phyloP scores from a whole-genome alignment of 257 asterid genomes.

The Solanum ossicruentum region DNA sequence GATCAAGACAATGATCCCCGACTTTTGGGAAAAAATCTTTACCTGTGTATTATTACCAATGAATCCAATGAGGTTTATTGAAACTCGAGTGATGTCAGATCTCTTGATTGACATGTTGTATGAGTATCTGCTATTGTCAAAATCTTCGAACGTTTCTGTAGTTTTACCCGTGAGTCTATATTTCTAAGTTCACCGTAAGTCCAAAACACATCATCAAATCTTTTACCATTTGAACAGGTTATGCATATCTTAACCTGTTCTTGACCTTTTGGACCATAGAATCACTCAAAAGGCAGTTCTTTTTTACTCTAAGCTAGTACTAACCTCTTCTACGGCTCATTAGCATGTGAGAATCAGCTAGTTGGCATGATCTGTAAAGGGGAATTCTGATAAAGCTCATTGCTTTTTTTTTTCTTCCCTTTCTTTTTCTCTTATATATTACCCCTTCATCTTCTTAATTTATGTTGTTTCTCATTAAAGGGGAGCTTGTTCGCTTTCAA shows the following conservation, averaged over 20 bases:
- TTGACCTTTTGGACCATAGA: background rate
- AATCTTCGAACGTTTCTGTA: background rate
- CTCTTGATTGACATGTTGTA: background rate
- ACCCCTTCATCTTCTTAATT: background rate
- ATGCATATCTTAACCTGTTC: background rate
- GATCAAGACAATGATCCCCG: background rate
- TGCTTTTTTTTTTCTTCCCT: background rate
- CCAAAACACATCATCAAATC: background rate
- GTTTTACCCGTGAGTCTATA: background rate
- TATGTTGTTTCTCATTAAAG: conserved; percentile 17
- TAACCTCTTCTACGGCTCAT: background rate
- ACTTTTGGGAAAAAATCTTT: background rate
- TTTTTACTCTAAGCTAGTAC: background rate
- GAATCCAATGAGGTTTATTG: background rate
- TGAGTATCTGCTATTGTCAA: background rate
- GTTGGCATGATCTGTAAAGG: background rate
- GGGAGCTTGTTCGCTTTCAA: conserved; percentile 86
- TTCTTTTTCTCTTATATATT: background rate
- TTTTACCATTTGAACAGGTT: background rate
- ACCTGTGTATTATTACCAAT: background rate
- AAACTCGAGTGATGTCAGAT: background rate
- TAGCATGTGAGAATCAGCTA: background rate
- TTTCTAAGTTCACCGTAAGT: background rate
- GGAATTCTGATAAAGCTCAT: background rate
- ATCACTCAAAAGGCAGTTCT: background rate